Evolutionary conservation across 2,329 filamentous ascomycete species (phyloP).

Genomic region (Cercospora berteroae): DNA sequence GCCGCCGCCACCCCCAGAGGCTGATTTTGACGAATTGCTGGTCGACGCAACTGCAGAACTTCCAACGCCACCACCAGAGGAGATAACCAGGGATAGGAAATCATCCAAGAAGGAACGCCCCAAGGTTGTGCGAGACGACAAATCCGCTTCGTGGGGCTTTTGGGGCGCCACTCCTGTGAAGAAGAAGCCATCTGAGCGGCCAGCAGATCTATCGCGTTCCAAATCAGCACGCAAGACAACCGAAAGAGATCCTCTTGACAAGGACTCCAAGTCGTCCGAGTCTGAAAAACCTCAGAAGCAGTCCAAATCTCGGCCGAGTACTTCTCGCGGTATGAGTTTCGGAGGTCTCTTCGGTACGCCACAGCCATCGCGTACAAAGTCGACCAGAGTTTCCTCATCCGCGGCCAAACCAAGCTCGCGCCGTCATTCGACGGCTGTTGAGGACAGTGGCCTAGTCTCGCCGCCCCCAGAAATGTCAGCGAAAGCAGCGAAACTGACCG

Average conservation of each 20-base stretch:
- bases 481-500: slow-evolving; percentile 80
- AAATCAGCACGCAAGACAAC: slow-evolving; percentile 56
- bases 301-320: slow-evolving; percentile 52
- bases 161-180: slow-evolving; percentile 57
- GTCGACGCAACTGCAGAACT: slow-evolving; percentile 38
- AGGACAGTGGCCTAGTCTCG: slow-evolving; percentile 65
- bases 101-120: slow-evolving; percentile 70
- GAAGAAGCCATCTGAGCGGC: slow-evolving; percentile 40
- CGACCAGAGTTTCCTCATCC: slow-evolving; percentile 56
- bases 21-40: slow-evolving; percentile 28
- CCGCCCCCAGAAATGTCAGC: slow-evolving; percentile 70
- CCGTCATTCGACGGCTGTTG: slow-evolving; percentile 57
- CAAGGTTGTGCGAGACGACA: slow-evolving; percentile 69
- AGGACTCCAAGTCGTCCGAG: slow-evolving; percentile 65
- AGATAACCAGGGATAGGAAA: slow-evolving; percentile 53
- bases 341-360: slow-evolving; percentile 56
- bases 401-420: slow-evolving; percentile 50
- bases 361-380: slow-evolving; percentile 60
- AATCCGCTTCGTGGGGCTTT: slow-evolving; percentile 65
- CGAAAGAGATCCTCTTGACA: slow-evolving; percentile 55
- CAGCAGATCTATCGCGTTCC: slow-evolving; percentile 50
- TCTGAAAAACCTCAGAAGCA: slow-evolving; percentile 66
- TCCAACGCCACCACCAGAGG: slow-evolving; percentile 51
- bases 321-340: slow-evolving; percentile 58
- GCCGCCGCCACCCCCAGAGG: slow-evolving; percentile 13